Evolutionary conservation across 164 flowering plant genomes (phyloP).

Genomic region (Nymphaea thermarum): DNA sequence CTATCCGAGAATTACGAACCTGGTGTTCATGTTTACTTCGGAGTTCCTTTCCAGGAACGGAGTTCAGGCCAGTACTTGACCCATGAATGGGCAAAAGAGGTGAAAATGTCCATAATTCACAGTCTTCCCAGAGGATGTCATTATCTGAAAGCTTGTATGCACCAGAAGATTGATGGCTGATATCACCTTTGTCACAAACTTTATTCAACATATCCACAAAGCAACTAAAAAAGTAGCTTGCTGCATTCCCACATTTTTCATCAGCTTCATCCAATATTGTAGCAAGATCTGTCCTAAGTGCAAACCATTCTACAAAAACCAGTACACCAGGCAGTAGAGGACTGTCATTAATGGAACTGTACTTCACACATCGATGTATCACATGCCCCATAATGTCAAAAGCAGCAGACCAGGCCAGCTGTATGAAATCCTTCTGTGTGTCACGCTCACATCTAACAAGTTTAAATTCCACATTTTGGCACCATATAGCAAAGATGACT

Average conservation of each 20-base stretch:
- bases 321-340: constrained; percentile 63
- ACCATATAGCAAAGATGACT: constrained; percentile 40
- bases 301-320: constrained; percentile 64
- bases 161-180: background rate
- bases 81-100: constrained; percentile 29
- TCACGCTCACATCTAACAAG: constrained; percentile 10
- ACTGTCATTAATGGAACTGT: constrained; percentile 12
- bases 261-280: constrained; percentile 18
- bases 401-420: constrained; percentile 28
- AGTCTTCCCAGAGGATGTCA: constrained; percentile 78
- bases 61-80: constrained; percentile 26
- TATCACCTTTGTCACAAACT: constrained; percentile 10
- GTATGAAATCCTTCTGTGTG: constrained; percentile 17
- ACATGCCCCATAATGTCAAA: constrained; percentile 56
- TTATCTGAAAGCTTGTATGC: constrained; percentile 8
- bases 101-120: constrained; percentile 54
- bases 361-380: constrained; percentile 34
- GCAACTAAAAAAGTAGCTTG: constrained; percentile 36
- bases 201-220: constrained; percentile 37
- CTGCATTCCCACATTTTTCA: constrained; percentile 28
- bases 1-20: constrained; percentile 36
- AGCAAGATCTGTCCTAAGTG: constrained; percentile 12
- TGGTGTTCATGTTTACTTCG: constrained; percentile 15
- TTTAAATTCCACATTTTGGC: constrained; percentile 15
- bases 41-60: constrained; percentile 10